Base-by-base conservation (phyloP, 2,329 filamentous ascomycete species). In the Coniochaeta hoffmannii region DNA sequence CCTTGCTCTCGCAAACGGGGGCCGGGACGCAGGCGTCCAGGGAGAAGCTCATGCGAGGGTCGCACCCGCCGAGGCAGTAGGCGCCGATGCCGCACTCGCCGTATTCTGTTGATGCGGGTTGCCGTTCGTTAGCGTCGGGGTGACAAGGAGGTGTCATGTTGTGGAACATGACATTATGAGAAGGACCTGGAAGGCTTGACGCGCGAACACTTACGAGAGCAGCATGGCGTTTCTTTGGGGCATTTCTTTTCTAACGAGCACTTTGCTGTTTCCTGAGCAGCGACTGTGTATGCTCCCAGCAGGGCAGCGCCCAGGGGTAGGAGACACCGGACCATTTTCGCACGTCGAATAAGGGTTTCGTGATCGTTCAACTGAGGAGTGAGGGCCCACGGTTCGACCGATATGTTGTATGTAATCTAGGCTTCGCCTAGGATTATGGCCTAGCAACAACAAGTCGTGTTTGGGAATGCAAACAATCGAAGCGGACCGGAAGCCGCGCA, bases 21-120 rank as follows among this genome's bases (percentile, higher is more conserved):
- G 81, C 87, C 15, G 94, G 90, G 8, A 89, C 85, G 72, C 94
- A 99, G 2, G 93, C 86, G 62, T 95, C 85, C 63, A 97, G 80
- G 12, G 82, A 82, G 76, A 86, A 88, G 50, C 93, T 97, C 74
- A 86, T 87, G 67, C 85, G 82, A 31, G 91, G 89, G 69, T 97
- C 93, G 76, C 94, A 99, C 60, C 94, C 94, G 65, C 94, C 94
- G 19, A 99, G 83, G 68, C 94, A 99, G 80, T 89, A 97, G 55
- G 92, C 94, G 65, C 94, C 94, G 55, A 91, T 85, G 75, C 93
- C 94, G 67, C 94, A 97, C 71, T 93, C 80, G 64, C 90, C 90
- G 72, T 97, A 97, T 73, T 94, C 90, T 96, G 44, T n/a, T 11
- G 24, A 60, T 60, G 66, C 53, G 63, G 41, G 55, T 54, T 49